Evolutionary conservation across 495 filamentous ascomycete species (phyloP).

Genomic region (Clavariopsis aquatica): DNA sequence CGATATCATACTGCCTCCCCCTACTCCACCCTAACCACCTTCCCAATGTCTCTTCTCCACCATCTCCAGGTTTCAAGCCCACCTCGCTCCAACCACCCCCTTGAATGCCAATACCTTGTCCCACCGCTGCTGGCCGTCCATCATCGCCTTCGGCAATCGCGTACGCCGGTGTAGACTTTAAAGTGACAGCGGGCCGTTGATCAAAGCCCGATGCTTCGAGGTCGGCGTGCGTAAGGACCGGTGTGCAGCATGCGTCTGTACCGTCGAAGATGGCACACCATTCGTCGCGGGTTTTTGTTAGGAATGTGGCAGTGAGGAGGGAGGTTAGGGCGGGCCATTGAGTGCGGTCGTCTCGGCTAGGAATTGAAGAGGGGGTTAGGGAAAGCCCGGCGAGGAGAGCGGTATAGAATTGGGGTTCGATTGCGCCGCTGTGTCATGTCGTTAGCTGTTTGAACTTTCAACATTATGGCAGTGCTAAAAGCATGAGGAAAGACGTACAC

Average conservation of each 20-base stretch:
- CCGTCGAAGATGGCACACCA: constrained; percentile 88
- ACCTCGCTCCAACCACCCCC: constrained; percentile 58
- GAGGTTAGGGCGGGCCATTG: constrained; percentile 67
- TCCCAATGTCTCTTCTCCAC: constrained; percentile 67
- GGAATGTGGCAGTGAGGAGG: constrained; percentile 65
- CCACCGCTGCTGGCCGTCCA: constrained; percentile 52
- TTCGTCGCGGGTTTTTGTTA: constrained; percentile 69
- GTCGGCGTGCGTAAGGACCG: constrained; percentile 74
- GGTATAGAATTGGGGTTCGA: constrained; percentile 83
- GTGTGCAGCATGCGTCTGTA: constrained; percentile 88
- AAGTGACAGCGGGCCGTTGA: constrained; percentile 71
- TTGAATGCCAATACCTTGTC: constrained; percentile 48
- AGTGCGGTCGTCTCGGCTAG: constrained; percentile 56
- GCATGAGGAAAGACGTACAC: constrained; percentile 48
- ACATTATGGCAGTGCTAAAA: not conserved
- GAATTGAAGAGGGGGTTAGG: constrained; percentile 55
- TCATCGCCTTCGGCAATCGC: constrained; percentile 49
- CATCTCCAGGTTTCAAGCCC: constrained; percentile 63
- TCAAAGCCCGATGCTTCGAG: constrained; percentile 68
- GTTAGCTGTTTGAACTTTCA: too few relatives aligned
- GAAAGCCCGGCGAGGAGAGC: constrained; percentile 65
- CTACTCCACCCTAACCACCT: constrained; percentile 78
- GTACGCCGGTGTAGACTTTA: constrained; percentile 64
- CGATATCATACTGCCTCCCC: constrained; percentile 67
- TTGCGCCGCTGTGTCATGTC: constrained; percentile 59